These are phyloP conservation scores for Gossypium gossypioides DNA, from an alignment of 441 rosid species.

Conservation along the genomic window DNA sequence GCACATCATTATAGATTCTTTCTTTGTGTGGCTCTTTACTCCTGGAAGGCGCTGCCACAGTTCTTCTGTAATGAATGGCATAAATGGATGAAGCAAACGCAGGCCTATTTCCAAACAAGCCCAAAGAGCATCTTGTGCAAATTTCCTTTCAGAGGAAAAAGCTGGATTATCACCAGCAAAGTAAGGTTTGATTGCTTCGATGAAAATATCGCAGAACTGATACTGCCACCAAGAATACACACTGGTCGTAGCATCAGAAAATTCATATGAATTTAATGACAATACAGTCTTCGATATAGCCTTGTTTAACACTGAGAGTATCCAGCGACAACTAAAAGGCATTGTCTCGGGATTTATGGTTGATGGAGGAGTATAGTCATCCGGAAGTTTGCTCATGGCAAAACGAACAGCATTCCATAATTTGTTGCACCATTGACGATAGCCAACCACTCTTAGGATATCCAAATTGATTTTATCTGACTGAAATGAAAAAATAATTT, in stretches of 20 bases:
- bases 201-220: slow-evolving; percentile 79
- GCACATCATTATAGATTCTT: slow-evolving; percentile 68
- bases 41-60: slow-evolving; percentile 88
- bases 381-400: slow-evolving; percentile 85
- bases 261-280: slow-evolving; percentile 56
- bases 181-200: slow-evolving; percentile 77
- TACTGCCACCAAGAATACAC: slow-evolving; percentile 95
- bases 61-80: slow-evolving; percentile 93
- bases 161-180: slow-evolving; percentile 48
- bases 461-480: slow-evolving; percentile 90
- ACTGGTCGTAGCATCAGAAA: slow-evolving; percentile 65
- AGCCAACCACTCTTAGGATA: slow-evolving; percentile 87
- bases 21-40: slow-evolving; percentile 31
- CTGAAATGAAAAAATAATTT: slow-evolving; percentile 28
- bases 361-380: slow-evolving; percentile 46
- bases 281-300: slow-evolving; percentile 52
- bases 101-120: slow-evolving; percentile 77
- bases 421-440: slow-evolving; percentile 98
- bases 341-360: slow-evolving; percentile 31
- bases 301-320: slow-evolving; percentile 68
- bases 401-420: slow-evolving; percentile 94
- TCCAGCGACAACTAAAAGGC: slow-evolving; percentile 90
- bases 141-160: slow-evolving; percentile 52
- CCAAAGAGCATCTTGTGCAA: slow-evolving; percentile 69
- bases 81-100: slow-evolving; percentile 86